Base-by-base conservation (phyloP, 1,284 basidiomycete species). In the Gymnopus androsaceus region DNA sequence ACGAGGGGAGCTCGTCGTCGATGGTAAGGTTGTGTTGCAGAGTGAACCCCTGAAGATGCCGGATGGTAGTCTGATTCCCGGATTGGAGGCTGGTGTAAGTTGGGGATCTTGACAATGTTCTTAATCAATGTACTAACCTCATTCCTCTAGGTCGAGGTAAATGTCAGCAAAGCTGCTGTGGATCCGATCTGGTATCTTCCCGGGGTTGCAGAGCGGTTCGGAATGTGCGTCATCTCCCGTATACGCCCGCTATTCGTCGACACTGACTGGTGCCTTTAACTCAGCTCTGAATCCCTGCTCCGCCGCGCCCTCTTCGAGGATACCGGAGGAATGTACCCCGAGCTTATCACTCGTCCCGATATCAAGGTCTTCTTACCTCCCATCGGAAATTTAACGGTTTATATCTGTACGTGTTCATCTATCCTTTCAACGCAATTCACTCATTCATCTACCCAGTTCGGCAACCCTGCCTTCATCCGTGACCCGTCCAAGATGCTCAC, bases 101-200 rank as follows among this genome's bases (percentile, higher is more conserved):
- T 5, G 19, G 36, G 14, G 15, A 33, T 33, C 31, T 33, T n/a
- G n/a, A 33, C 31, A 33, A 7, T 14, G 14, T 7, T 33, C 7
- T 33, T 14, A 33, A 14, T 14, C 31, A 14, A 14, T 14, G 31
- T 14, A 7, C 31, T 7, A 5, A 38, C 19, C 19, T 17, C 36
- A 15, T 38, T 38, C 14, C n/a, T n/a, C n/a, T n/a, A n/a, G 0
- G 84, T 97, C 27, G 95, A 98, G 74, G 83, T 97, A 23, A 84
- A 79, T 54, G 84, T 88, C n/a, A 86, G 85, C 67, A 96, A 96
- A 75, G 93, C 92, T 0, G 92, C 92, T 0, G 87, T 95, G 8
- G 93, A 95, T 67, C 93, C 92, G 0, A 94, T 97, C 11, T 98
- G 95, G 95, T 94, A 90, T 70, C 76, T 98, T 0, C 95, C 96